These are phyloP conservation scores for Senna siamea DNA, from an alignment of 306 rosid genomes.

Conservation along the genomic window DNA sequence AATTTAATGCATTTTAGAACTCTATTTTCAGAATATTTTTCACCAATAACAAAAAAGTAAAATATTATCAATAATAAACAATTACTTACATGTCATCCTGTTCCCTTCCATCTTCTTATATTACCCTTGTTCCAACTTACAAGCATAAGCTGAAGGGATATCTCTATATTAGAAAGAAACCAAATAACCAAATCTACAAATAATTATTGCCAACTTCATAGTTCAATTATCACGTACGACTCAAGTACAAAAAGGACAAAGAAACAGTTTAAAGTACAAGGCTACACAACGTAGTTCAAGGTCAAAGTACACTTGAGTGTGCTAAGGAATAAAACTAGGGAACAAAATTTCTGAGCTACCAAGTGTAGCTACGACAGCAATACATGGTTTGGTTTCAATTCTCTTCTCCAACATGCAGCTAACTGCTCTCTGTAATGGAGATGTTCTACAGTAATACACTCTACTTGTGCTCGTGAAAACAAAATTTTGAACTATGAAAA, in stretches of 20 bases:
- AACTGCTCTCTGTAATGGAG: too few relatives aligned
- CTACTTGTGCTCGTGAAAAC: slow-evolving; percentile 21
- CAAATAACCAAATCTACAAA: too few relatives aligned
- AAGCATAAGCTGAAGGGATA: too few relatives aligned
- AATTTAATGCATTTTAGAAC: too few relatives aligned
- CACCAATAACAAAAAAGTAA: too few relatives aligned
- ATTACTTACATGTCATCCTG: too few relatives aligned
- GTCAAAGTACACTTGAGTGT: background rate
- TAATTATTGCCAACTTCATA: background rate
- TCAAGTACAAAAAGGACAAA: background rate
- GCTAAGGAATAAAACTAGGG: background rate
- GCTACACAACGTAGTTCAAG: background rate
- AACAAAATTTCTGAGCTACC: slow-evolving; percentile 45
- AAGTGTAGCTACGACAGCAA: slow-evolving; percentile 30
- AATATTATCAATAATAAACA: too few relatives aligned
- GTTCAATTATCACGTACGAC: slow-evolving; percentile 3
- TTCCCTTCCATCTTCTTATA: too few relatives aligned
- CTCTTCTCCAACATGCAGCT: background rate
- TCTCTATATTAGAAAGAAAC: too few relatives aligned
- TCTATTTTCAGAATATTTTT: too few relatives aligned
- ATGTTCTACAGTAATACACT: slow-evolving; percentile 11
- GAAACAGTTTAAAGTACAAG: background rate
- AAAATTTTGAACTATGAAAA: slow-evolving; percentile 32
- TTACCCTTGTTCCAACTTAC: too few relatives aligned
- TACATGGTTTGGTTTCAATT: slow-evolving; percentile 30